Percentiles rank a stretch among this genome's conserved stretches.
Conservation (phyloP, 208 protist genomes). For the Crithidia expoeki region DNA sequence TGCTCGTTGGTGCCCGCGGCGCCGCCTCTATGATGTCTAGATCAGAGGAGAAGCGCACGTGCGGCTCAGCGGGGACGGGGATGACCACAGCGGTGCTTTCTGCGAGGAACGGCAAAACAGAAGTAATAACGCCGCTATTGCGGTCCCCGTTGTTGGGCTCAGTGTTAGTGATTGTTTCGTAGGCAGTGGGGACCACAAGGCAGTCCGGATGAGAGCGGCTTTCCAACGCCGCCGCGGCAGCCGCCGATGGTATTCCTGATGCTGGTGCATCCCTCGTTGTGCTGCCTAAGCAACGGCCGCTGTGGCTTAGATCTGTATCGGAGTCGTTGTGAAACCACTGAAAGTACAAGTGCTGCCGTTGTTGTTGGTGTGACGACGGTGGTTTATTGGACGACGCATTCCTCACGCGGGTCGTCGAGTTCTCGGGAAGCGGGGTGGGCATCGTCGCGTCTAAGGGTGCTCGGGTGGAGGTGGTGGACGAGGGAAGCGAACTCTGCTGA, state of each 20-base stretch:
- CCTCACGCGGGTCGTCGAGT: neutral
- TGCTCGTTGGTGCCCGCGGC: slow-evolving; percentile 3
- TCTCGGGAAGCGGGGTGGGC: neutral
- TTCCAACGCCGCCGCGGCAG: too few relatives aligned
- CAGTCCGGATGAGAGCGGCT: too few relatives aligned
- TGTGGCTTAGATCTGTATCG: neutral
- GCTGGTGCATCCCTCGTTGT: too few relatives aligned
- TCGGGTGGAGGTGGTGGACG: neutral
- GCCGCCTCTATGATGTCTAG: slow-evolving; percentile 12
- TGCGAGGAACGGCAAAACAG: neutral
- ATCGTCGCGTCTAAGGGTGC: neutral
- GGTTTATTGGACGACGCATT: neutral
- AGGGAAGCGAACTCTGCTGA: neutral
- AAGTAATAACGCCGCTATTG: neutral
- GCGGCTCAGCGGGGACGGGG: neutral
- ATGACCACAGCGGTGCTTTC: neutral
- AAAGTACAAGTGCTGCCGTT: neutral
- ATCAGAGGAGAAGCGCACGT: slow-evolving; percentile 23
- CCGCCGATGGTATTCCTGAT: too few relatives aligned
- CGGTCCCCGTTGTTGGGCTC: neutral
- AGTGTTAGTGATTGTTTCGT: too few relatives aligned
- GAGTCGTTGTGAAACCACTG: neutral
- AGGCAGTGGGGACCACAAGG: too few relatives aligned
- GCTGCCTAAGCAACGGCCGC: neutral
- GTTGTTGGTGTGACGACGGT: neutral